Conservation (phyloP, 2,329 filamentous ascomycete genomes). For the Aspergillus phoenicis region DNA sequence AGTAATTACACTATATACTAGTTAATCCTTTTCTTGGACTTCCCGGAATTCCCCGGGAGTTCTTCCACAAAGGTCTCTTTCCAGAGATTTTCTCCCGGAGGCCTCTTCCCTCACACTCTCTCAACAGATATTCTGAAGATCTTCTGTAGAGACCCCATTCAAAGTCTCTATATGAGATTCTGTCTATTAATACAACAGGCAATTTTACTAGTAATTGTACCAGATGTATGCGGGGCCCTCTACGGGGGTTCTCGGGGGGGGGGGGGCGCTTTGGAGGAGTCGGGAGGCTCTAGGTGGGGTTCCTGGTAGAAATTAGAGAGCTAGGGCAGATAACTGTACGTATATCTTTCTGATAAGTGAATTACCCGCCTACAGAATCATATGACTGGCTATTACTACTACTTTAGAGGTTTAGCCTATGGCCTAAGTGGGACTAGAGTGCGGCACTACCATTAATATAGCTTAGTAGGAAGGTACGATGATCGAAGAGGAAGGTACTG, state of each 20-base stretch:
- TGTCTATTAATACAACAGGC: no score
- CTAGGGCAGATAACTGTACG: background rate
- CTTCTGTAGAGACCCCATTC: no score
- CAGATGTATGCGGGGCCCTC: background rate
- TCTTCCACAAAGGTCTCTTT: no score
- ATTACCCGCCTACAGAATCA: background rate
- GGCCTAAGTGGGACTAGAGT: background rate
- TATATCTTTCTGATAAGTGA: background rate
- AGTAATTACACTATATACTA: background rate
- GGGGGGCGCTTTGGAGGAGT: background rate
- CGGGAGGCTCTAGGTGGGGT: background rate
- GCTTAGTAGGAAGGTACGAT: background rate
- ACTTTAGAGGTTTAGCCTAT: background rate
- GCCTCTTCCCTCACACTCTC: no score
- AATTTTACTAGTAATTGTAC: background rate
- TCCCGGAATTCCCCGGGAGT: no score
- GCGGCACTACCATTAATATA: constrained; percentile 4
- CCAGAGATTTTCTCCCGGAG: no score
- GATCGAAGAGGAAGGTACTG: background rate
- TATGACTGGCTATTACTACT: background rate
- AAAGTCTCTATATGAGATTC: no score
- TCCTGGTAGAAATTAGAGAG: background rate
- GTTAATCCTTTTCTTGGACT: no score
- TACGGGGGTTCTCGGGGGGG: background rate
- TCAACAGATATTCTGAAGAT: no score